Evolutionary conservation across 2,329 filamentous ascomycete genomes (phyloP), one percentile per base, ranked within the genome.

Genomic region (Teratosphaeria epicoccoides): DNA sequence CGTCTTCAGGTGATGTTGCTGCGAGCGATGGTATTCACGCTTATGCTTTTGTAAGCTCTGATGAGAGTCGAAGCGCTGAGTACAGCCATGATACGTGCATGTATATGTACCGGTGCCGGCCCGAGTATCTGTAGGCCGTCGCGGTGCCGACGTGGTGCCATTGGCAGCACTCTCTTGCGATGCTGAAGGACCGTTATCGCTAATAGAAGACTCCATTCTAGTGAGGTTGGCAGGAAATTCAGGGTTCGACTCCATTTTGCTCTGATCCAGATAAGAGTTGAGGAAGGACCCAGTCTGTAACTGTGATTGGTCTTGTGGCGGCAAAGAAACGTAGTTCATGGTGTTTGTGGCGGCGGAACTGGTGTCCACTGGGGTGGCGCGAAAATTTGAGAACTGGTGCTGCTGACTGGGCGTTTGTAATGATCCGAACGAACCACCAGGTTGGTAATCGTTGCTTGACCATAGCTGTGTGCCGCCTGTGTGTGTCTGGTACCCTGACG

Each of bases 41-140:
- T 96, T 96, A 74, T 98, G 93, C 71, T 93, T 93, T 68, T 97
- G 90, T 3, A 98, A 77, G 59, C 90, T 82, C 7, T 82, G 78
- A 4, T 89, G 88, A 1, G 88, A 88, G 60, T 95, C 88, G 64
- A 98, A 98, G 49, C 93, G 85, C 59, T 85, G 76, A 0, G 83
- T 84, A 66, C 93, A 97, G 10, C 89, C 88, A 63, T 95, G 89
- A 63, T 95, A 95, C 0, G 90, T 96, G 70, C 93, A 98, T 1
- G 90, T 95, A 71, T 96, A 98, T 0, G 90, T 95, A 11, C 91
- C 91, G 20, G 83, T 80, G 59, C 95, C 87, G 0, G 88, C 86
- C 14, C 76, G 75, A 2, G 84, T 82, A 40, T 82, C 76, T 1
- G 73, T 68, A 0, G 88, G 88, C 73, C 80, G 74, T 56, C 73